Evolutionary conservation across 2,329 filamentous ascomycete species (phyloP).

Genomic region (Diaporthe australafricana): DNA sequence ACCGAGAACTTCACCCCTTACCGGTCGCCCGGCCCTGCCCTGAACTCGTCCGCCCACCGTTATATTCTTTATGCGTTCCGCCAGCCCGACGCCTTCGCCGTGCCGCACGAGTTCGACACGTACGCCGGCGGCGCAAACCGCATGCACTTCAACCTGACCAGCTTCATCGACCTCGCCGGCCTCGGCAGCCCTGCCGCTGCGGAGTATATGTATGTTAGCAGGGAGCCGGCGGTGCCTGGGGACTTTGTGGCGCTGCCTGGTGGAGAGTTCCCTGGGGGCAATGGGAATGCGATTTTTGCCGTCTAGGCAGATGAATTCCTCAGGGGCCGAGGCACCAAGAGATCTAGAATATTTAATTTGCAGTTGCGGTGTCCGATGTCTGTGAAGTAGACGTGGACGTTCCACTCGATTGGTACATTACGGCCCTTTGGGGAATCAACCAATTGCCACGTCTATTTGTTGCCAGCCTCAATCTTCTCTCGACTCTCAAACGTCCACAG

Average conservation of each 20-base stretch:
- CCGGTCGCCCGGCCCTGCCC: slow-evolving; percentile 21
- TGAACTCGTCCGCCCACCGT: slow-evolving; percentile 33
- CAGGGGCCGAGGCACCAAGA: background rate
- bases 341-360: too few relatives aligned
- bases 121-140: slow-evolving; percentile 29
- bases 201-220: slow-evolving; percentile 34
- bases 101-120: slow-evolving; percentile 18
- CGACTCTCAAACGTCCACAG: too few relatives aligned
- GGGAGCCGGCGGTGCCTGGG: slow-evolving; percentile 24
- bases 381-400: too few relatives aligned
- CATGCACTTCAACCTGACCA: slow-evolving; percentile 24
- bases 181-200: slow-evolving; percentile 32
- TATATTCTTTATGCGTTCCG: slow-evolving; percentile 36
- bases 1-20: slow-evolving; percentile 29
- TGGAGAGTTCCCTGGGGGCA: slow-evolving; percentile 30
- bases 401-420: too few relatives aligned
- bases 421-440: too few relatives aligned
- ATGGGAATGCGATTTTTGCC: slow-evolving; percentile 33
- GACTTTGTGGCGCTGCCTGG: slow-evolving; percentile 31
- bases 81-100: slow-evolving; percentile 27
- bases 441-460: too few relatives aligned
- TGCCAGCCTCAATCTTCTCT: too few relatives aligned
- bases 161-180: slow-evolving; percentile 28
- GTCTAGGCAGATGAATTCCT: background rate
- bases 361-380: too few relatives aligned